Conservation (phyloP, 1,139 yeast genomes). For the Kodamaea arcana region DNA sequence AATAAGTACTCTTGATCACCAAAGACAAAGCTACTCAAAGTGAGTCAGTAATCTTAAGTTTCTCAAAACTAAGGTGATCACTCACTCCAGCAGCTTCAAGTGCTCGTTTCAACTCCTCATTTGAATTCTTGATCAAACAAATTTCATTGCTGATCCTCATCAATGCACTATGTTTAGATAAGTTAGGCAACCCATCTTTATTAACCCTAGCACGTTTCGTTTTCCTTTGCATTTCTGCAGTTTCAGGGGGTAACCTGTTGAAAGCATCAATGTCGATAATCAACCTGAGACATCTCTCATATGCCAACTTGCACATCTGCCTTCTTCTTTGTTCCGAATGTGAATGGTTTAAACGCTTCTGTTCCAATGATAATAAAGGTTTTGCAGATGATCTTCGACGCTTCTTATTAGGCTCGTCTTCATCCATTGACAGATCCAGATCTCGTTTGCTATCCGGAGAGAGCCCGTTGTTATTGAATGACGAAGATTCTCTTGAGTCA, state of each 20-base stretch:
- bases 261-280: slow-evolving; percentile 42
- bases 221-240: slow-evolving; percentile 26
- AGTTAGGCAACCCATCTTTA: slow-evolving; percentile 46
- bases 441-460: slow-evolving; percentile 7
- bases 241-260: slow-evolving; percentile 20
- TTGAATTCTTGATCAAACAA: slow-evolving; percentile 29
- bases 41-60: slow-evolving; percentile 2
- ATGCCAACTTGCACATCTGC: slow-evolving; percentile 62
- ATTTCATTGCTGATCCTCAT: slow-evolving; percentile 42
- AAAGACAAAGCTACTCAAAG: no score
- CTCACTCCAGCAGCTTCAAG: slow-evolving; percentile 12
- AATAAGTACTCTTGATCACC: no score
- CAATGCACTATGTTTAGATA: slow-evolving; percentile 45
- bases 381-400: slow-evolving; percentile 34
- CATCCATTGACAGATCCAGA: slow-evolving; percentile 10
- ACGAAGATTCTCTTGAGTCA: slow-evolving; percentile 25
- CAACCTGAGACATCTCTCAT: slow-evolving; percentile 46
- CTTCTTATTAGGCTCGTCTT: slow-evolving; percentile 18
- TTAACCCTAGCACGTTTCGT: slow-evolving; percentile 40
- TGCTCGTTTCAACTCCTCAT: slow-evolving; percentile 28
- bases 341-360: slow-evolving; percentile 69
- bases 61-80: slow-evolving; percentile 9
- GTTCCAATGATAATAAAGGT: slow-evolving; percentile 57
- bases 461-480: slow-evolving; percentile 4
- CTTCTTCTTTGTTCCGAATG: slow-evolving; percentile 75